Percentiles rank a stretch among this genome's conserved stretches.
Evolutionary conservation across 208 protist species (phyloP).

Genomic region (Leishmania mexicana): DNA sequence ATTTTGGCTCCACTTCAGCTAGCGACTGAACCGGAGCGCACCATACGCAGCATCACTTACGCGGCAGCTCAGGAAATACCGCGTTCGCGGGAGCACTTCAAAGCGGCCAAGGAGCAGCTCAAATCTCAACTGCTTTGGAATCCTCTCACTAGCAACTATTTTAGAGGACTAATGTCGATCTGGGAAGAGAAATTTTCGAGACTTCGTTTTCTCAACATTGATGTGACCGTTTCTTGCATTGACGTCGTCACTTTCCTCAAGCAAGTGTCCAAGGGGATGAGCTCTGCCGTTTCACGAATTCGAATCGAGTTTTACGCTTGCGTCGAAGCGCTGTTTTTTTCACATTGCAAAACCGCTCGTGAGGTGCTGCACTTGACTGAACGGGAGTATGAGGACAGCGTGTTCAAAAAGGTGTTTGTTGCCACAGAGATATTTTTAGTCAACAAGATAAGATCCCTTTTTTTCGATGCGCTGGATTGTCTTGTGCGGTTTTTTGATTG

Average conservation of each 20-base stretch:
- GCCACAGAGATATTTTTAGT: conserved; percentile 78
- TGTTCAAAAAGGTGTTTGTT: conserved; percentile 64
- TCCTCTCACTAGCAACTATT: conserved; percentile 54
- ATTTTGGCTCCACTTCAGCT: conserved; percentile 73
- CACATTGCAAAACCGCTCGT: conserved; percentile 36
- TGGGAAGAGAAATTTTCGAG: conserved; percentile 65
- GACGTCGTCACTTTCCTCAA: conserved; percentile 57
- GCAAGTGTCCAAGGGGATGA: conserved; percentile 57
- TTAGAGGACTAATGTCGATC: conserved; percentile 47
- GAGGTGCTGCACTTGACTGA: conserved; percentile 44
- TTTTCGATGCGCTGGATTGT: conserved; percentile 56
- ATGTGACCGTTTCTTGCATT: conserved; percentile 34
- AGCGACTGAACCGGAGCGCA: conserved; percentile 16
- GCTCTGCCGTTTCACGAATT: conserved; percentile 69
- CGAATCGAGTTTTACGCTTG: conserved; percentile 86
- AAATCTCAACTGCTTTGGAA: conserved; percentile 60
- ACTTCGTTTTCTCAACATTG: conserved; percentile 61
- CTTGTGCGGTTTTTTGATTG: conserved; percentile 68
- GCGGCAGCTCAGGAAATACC: not conserved
- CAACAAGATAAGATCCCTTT: conserved; percentile 50
- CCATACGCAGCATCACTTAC: conserved; percentile 3
- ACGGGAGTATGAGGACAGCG: conserved; percentile 40
- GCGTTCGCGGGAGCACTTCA: conserved; percentile 27
- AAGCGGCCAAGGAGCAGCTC: conserved; percentile 33
- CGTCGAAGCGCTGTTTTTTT: conserved; percentile 79